Base-by-base conservation (phyloP, 345 rosid species). In the Psidium guajava region DNA sequence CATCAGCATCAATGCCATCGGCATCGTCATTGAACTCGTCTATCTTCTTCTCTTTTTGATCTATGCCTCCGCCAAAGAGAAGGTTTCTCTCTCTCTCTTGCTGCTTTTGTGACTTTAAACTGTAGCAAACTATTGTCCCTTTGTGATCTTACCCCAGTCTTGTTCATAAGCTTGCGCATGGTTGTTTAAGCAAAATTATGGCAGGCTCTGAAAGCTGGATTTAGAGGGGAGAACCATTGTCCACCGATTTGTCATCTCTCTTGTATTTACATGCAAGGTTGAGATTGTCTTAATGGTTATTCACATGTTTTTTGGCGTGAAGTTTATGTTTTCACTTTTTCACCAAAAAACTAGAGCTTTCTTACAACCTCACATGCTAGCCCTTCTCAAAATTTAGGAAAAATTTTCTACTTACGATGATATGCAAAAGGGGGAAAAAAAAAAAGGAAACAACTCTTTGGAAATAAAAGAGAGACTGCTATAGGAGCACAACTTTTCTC, bases 1-100 rank as follows among this genome's bases (percentile, higher is more conserved):
- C 85, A 86, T 94, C 87, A 92, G 90, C 88, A 93, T 94, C 89
- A 96, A 94, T 82, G 86, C 89, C 83, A 75, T 93, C 55, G 96
- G 97, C 47, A 93, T 93, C 83, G 87, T 87, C 82, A 89, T 93
- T 2, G 98, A 96, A 82, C 47, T 87, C 81, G 32, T 85, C 36
- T 96, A 96, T 86, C 88, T 96, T 40, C 25, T 88, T 14, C 16
- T 93, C 54, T 94, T 92, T 88, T 80, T 92, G 51, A 6, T 92
- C 32, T 95, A 91, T 83, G 97, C 97, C n/a, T 89, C 97, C 40
- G 89, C 83, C 89, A 87, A 87, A 83, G 90, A 90, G 51, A 93
- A 89, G 95, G 97, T 94, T 14, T 27, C 11, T 14, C 32, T 54
- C 49, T 54, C 49, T 69, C 58, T 42, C 53, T 83, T 11, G 4